Percentiles rank a stretch among this genome's conserved stretches.
Evolutionary conservation across 2,329 filamentous ascomycete genomes (phyloP).

Genomic region (Cucurbitaria berberidis): DNA sequence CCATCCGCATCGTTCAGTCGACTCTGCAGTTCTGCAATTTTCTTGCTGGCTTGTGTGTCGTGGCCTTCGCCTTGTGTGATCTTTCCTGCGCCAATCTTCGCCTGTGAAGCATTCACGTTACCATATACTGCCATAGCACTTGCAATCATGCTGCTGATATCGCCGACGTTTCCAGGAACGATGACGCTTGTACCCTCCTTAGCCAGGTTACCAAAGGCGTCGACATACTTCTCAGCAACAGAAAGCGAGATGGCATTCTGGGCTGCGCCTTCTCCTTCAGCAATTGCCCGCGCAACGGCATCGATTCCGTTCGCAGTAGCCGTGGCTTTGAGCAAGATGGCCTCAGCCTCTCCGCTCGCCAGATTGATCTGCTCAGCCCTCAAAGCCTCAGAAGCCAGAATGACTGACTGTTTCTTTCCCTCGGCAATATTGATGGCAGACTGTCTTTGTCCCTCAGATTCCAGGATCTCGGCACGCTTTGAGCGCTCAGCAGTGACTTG

Average conservation of each 20-base stretch:
- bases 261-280: slow-evolving; percentile 73
- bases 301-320: slow-evolving; percentile 91
- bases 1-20: slow-evolving; percentile 33
- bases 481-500: slow-evolving; percentile 97
- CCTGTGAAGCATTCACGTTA: slow-evolving; percentile 84
- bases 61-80: slow-evolving; percentile 22
- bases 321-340: slow-evolving; percentile 82
- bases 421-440: slow-evolving; percentile 99
- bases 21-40: slow-evolving; percentile 42
- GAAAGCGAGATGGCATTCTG: slow-evolving; percentile 84
- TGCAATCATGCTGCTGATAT: slow-evolving; percentile 96
- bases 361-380: slow-evolving; percentile 91
- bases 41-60: slow-evolving; percentile 31
- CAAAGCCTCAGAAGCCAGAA: slow-evolving; percentile 91
- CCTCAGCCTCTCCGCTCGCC: slow-evolving; percentile 91
- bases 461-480: slow-evolving; percentile 96
- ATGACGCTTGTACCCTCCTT: slow-evolving; percentile 96
- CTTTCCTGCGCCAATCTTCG: slow-evolving; percentile 67
- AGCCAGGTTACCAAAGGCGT: slow-evolving; percentile 88
- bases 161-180: slow-evolving; percentile 94
- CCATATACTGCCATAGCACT: slow-evolving; percentile 95
- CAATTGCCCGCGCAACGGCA: slow-evolving; percentile 78
- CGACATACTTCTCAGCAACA: slow-evolving; percentile 97
- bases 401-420: slow-evolving; percentile 95
- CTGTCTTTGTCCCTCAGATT: slow-evolving; percentile 95